phyloP scores from a whole-genome alignment of 768 basidiomycete species.

The Rhizopogon roseolus region DNA sequence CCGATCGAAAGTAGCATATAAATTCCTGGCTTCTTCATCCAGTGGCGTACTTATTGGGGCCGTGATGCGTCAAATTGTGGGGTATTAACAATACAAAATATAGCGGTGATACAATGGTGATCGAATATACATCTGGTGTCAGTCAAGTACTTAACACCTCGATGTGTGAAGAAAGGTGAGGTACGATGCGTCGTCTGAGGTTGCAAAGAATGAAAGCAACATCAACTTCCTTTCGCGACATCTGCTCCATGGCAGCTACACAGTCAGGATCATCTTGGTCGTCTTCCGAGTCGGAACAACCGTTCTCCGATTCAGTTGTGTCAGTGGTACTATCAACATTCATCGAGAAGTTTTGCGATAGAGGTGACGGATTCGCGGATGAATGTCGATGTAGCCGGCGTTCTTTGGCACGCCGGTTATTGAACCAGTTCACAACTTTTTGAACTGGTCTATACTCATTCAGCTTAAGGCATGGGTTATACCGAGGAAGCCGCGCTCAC shows the following conservation, averaged over 20 bases:
- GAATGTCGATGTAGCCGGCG: background rate
- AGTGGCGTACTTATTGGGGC: background rate
- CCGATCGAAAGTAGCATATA: too few species aligned
- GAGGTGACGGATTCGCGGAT: background rate
- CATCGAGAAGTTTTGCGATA: background rate
- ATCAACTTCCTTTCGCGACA: background rate
- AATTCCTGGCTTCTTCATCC: background rate
- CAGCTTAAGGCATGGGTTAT: too few species aligned
- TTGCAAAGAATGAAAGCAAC: background rate
- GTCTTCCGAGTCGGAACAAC: background rate
- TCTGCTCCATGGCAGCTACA: background rate
- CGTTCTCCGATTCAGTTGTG: background rate
- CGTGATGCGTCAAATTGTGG: background rate
- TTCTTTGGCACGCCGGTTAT: background rate
- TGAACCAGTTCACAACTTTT: background rate
- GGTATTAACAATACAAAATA: background rate
- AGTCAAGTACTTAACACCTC: background rate
- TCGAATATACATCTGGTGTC: background rate
- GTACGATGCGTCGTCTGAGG: background rate
- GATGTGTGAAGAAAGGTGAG: background rate
- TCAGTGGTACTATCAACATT: background rate
- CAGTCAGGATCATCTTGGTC: background rate
- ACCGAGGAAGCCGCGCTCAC: background rate
- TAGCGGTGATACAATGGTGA: background rate
- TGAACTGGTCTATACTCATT: background rate